Percentiles rank a stretch among this genome's conserved stretches.
These are phyloP conservation scores for Candida tetrigidarum DNA, from an alignment of 1,139 yeast species.

Conservation along the genomic window DNA sequence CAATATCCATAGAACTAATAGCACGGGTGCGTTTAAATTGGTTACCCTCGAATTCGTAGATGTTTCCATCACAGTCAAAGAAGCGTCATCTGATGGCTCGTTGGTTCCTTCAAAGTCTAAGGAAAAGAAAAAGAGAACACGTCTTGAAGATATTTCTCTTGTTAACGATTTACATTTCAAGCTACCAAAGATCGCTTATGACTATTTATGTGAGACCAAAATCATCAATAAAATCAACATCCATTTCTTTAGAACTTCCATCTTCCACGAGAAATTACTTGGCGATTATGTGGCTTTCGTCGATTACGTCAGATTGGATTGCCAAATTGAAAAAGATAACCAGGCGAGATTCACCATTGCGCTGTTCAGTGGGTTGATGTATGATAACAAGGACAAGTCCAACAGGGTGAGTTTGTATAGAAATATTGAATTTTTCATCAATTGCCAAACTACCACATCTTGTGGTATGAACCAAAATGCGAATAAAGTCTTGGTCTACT, in stretches of 20 bases:
- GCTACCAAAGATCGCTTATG: slow-evolving; percentile 19
- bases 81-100: background rate
- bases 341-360: slow-evolving; percentile 27
- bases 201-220: slow-evolving; percentile 21
- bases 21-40: slow-evolving; percentile 34
- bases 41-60: slow-evolving; percentile 35
- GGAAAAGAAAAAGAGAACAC: background rate
- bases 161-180: slow-evolving; percentile 13
- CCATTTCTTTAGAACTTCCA: slow-evolving; percentile 29
- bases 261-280: slow-evolving; percentile 23
- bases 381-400: slow-evolving; percentile 21
- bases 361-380: slow-evolving; percentile 35
- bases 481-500: slow-evolving; percentile 15
- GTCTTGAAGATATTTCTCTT: slow-evolving; percentile 12
- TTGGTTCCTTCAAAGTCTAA: background rate
- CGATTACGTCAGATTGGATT: slow-evolving; percentile 39
- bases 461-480: slow-evolving; percentile 22
- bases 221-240: slow-evolving; percentile 37
- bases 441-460: slow-evolving; percentile 28
- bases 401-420: slow-evolving; percentile 27
- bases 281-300: slow-evolving; percentile 24
- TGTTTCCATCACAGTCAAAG: slow-evolving; percentile 22
- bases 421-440: slow-evolving; percentile 33
- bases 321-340: slow-evolving; percentile 23
- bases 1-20: slow-evolving; percentile 26